Percentiles rank a stretch among this genome's conserved stretches.
Evolutionary conservation across 1,139 yeast species (phyloP).

Genomic region (Scheffersomyces segobiensis): DNA sequence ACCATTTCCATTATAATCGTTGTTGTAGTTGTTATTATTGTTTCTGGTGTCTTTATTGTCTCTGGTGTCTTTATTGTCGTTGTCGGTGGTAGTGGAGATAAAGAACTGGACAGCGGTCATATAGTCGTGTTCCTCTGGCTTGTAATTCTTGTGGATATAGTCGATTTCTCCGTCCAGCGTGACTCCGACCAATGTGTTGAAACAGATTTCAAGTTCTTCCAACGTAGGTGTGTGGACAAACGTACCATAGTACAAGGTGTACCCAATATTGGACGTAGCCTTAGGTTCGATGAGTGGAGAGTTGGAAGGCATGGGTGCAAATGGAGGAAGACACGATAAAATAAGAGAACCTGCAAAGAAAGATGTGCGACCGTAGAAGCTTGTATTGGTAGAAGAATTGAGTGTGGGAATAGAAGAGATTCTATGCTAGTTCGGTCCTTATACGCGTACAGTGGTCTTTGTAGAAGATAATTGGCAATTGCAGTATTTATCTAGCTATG

Average conservation of each 20-base stretch:
- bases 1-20: neutral
- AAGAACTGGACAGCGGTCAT: conserved; percentile 9
- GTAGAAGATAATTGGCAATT: neutral
- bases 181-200: conserved; percentile 37
- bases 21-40: neutral
- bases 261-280: conserved; percentile 21
- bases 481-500: neutral
- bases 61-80: neutral
- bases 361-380: neutral
- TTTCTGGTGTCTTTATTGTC: neutral
- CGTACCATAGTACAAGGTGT: conserved; percentile 39
- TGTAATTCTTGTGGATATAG: conserved; percentile 21
- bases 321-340: neutral
- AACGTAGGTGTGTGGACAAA: conserved; percentile 37
- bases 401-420: neutral
- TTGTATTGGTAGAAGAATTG: neutral
- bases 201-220: conserved; percentile 26
- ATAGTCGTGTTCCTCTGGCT: conserved; percentile 4
- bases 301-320: neutral
- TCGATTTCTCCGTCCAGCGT: conserved; percentile 32
- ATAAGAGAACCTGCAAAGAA: neutral
- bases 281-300: conserved; percentile 7
- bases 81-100: neutral
- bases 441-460: neutral
- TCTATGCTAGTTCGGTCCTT: neutral